These are phyloP conservation scores for Suillus bovinus DNA, from an alignment of 768 basidiomycete species.

Conservation along the genomic window DNA sequence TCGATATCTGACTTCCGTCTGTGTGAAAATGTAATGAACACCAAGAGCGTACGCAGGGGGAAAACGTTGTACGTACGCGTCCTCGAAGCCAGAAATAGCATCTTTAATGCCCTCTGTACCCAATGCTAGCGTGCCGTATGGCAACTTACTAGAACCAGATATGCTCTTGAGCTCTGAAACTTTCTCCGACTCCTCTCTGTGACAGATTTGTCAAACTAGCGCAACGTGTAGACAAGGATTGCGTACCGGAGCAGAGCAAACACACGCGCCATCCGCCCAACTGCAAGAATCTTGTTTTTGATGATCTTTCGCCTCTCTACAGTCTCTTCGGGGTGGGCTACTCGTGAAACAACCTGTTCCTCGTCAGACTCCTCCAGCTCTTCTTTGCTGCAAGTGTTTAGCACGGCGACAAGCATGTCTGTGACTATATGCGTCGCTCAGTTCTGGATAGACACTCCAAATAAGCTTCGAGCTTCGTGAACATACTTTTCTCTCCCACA, in stretches of 20 bases:
- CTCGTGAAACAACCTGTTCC: conserved; percentile 40
- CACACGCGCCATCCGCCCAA: conserved; percentile 94
- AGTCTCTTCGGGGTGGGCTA: conserved; percentile 43
- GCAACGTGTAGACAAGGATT: not conserved
- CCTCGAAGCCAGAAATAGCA: conserved; percentile 89
- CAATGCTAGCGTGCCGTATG: conserved; percentile 80
- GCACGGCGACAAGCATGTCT: conserved; percentile 96
- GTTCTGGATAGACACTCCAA: not conserved
- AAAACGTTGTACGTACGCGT: conserved; percentile 69
- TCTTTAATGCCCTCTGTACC: conserved; percentile 96
- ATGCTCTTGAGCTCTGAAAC: conserved; percentile 96
- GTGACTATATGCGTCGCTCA: conserved; percentile 61
- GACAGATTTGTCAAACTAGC: not conserved
- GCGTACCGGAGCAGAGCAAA: conserved; percentile 92
- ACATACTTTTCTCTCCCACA: conserved; percentile 94
- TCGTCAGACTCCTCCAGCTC: conserved; percentile 84
- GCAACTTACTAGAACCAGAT: conserved; percentile 72
- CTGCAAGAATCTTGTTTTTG: conserved; percentile 98
- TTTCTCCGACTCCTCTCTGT: conserved; percentile 95
- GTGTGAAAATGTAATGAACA: not conserved
- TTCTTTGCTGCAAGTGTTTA: conserved; percentile 95
- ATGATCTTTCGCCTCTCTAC: conserved; percentile 85
- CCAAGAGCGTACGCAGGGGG: not conserved
- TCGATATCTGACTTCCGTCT: conserved; percentile 98
- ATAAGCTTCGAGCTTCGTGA: not conserved